phyloP scores from a whole-genome alignment of 1,139 yeast species.

The Sugiyamaella neomexicana region DNA sequence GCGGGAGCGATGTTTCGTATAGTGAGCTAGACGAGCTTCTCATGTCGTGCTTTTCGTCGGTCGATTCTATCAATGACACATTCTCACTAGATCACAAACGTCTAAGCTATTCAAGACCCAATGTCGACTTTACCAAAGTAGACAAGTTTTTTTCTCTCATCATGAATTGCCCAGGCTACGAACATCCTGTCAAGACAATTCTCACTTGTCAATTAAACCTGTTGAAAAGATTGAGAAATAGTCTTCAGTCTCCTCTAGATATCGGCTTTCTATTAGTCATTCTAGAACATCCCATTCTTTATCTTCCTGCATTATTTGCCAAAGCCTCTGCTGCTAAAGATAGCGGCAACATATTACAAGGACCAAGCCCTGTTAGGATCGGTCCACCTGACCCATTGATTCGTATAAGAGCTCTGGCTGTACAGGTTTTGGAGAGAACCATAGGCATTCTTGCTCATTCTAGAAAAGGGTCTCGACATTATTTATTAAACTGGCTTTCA shows the following conservation, averaged over 20 bases:
- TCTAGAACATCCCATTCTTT: conserved; percentile 38
- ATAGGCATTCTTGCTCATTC: conserved; percentile 64
- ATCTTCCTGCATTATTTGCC: conserved; percentile 31
- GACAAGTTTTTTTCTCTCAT: conserved; percentile 30
- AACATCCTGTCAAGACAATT: conserved; percentile 28
- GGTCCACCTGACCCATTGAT: conserved; percentile 11
- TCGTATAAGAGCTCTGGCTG: conserved; percentile 43
- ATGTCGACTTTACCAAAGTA: conserved; percentile 32
- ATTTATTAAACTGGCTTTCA: conserved; percentile 61
- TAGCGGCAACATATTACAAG: conserved; percentile 9
- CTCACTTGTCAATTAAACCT: conserved; percentile 29
- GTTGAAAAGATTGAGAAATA: conserved; percentile 33
- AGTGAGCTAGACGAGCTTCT: conserved; percentile 1
- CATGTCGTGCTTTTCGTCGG: conserved; percentile 28
- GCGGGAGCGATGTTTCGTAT: neutral
- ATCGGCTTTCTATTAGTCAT: conserved; percentile 36
- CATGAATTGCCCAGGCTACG: conserved; percentile 18
- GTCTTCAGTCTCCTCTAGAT: conserved; percentile 31
- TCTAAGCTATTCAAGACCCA: conserved; percentile 34
- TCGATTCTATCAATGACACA: conserved; percentile 31
- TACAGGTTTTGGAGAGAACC: conserved; percentile 64
- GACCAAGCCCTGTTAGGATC: conserved; percentile 6
- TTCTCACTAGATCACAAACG: conserved; percentile 30
- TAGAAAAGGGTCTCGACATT: conserved; percentile 46
- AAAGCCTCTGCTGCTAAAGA: conserved; percentile 12